Base-by-base conservation (phyloP, 495 filamentous ascomycete genomes). In the Hypomontagnella submonticulosa region DNA sequence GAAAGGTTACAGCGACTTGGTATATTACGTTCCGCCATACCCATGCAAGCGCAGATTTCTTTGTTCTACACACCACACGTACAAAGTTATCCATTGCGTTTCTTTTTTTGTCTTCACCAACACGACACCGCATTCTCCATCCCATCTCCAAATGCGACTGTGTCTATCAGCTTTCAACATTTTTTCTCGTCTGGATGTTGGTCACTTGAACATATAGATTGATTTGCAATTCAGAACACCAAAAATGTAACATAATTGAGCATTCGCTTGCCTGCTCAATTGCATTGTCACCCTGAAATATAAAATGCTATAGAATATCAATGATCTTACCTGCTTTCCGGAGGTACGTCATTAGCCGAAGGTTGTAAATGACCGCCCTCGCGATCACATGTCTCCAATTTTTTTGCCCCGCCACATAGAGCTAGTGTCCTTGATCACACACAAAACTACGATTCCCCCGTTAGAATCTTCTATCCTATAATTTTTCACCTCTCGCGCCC, bases 361-460 rank as follows among this genome's bases (percentile, higher is more conserved):
- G n/a, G n/a, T n/a, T 27, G 23, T 27, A 27, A 3, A 27, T 6
- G 23, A 27, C 23, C 23, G 23, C 23, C 23, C 6, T 13, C 27
- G 27, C 34, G 11, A 57, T 70, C 67, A 70, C 67, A 70, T 70
- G 62, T 67, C 67, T 58, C 67, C 67, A 70, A 58, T 66, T 62
- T 38, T 61, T 47, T 50, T 56, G 63, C 63, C 63, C 63, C 63
- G 55, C 63, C 56, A 61, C 55, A n/a, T 36, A 52, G 13, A 62
- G 58, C 49, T 62, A 61, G 49, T 57, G 46, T 60, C 34, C 30
- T 47, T 42, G 42, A 58, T 32, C 61, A 56, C 57, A 63, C 61
- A 57, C 54, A 66, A 53, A 61, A 47, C 49, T 16, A 40, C 47
- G 3, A 47, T 4, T 3, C 51, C 63, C 66, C 61, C 66, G 50